These are phyloP conservation scores for Gastrodia elata DNA, from an alignment of 106 monocot genomes.

Conservation along the genomic window DNA sequence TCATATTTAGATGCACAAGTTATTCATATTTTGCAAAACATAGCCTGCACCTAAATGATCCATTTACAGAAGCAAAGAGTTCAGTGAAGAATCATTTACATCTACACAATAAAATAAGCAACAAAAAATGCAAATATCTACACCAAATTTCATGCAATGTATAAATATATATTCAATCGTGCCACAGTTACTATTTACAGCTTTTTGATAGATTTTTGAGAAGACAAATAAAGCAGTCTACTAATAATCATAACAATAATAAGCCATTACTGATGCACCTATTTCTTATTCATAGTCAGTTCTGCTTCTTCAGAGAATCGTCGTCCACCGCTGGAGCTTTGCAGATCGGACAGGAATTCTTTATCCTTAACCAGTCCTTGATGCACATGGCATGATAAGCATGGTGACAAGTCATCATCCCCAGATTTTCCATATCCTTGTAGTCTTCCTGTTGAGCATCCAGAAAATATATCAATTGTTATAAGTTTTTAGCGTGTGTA, in stretches of 20 bases:
- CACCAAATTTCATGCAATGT: too few species aligned
- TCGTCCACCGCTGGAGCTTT: constrained; percentile 41
- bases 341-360: constrained; percentile 76
- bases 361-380: constrained; percentile 57
- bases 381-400: constrained; percentile 57
- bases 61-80: too few species aligned
- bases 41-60: not conserved
- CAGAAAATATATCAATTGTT: too few species aligned
- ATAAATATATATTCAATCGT: too few species aligned
- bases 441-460: constrained; percentile 51
- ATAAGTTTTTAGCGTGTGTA: too few species aligned
- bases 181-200: too few species aligned
- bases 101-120: not conserved
- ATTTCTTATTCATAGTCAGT: too few species aligned
- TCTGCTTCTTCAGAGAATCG: constrained; percentile 15
- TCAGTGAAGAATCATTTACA: not conserved
- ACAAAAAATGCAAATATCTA: too few species aligned
- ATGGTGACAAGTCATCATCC: constrained; percentile 52
- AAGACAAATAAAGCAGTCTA: too few species aligned
- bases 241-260: too few species aligned
- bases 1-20: not conserved
- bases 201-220: not conserved
- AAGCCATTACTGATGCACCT: too few species aligned
- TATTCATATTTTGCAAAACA: not conserved
- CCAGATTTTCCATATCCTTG: constrained; percentile 34